Base-by-base conservation (phyloP, 768 basidiomycete species). In the Chalciporus sphaerocephalus region DNA sequence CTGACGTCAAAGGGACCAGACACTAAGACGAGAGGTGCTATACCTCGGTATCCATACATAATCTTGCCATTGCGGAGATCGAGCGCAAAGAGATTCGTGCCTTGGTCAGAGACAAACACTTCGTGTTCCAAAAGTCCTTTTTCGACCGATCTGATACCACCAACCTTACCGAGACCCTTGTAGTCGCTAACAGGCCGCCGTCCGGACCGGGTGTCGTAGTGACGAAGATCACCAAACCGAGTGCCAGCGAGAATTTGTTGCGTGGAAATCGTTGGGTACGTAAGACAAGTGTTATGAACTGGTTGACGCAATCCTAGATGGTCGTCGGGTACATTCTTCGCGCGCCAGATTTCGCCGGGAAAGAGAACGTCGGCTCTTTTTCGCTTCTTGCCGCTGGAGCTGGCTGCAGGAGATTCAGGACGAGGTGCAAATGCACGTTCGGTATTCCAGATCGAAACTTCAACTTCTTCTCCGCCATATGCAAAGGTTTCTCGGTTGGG, bases 391-490 rank as follows among this genome's bases (percentile, higher is more conserved):
- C 25, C 41, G 28, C 17, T 41, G 10, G 55, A 27, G 2, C 57
- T 25, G 9, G 61, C 38, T 16, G 55, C 40, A 2, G 56, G 18
- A 17, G 54, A 39, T 3, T 62, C 47, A 8, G 61, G 17, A 20
- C 21, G 49, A 40, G 64, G 23, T 38, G 59, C 49, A 61, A 78
- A 72, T 65, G 87, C 59, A 64, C 72, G 54, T 56, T 90, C 84
- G 6, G 77, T 74, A 57, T 86, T 71, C 91, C 91, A 93, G 3
- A 92, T 58, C 2, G 89, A 92, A 2, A 87, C 62, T 46, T 91
- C 87, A 15, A 93, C 87, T 64, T 93, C 91, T 51, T 92, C 82
- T 2, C 91, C 91, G 11, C 85, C 91, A 50, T 91, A 92, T 2
- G 82, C 76, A 67, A 93, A 92, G 0, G 74, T 75, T 27, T 72